Conservation (phyloP, 495 filamentous ascomycete genomes). For the Pyrenula aspistea region DNA sequence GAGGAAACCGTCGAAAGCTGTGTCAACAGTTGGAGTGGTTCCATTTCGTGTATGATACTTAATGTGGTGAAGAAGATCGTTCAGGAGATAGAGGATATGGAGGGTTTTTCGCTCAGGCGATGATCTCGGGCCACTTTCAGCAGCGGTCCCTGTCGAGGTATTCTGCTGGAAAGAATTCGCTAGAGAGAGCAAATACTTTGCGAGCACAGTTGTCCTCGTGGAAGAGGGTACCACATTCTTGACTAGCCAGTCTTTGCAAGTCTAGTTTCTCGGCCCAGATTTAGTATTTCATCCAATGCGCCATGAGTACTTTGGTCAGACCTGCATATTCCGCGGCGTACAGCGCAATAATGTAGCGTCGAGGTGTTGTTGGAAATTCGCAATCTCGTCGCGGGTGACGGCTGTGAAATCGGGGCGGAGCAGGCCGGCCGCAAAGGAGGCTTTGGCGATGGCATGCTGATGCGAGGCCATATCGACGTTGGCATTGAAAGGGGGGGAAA, state of each 20-base stretch:
- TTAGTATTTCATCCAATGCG: conserved; percentile 32
- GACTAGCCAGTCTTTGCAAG: conserved; percentile 78
- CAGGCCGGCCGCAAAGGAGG: conserved; percentile 62
- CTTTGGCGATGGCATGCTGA: conserved; percentile 71
- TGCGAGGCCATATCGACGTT: conserved; percentile 68
- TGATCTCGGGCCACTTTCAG: conserved; percentile 16
- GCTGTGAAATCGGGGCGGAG: conserved; percentile 64
- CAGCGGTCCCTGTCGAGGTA: conserved; percentile 9
- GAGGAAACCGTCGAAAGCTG: conserved; percentile 48
- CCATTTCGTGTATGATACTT: conserved; percentile 41
- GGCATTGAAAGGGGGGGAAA: too few relatives aligned
- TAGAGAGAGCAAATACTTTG: conserved; percentile 65
- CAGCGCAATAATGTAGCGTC: conserved; percentile 59
- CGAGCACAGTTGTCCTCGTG: conserved; percentile 51
- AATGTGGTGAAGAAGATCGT: conserved; percentile 72
- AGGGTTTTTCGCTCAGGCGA: conserved; percentile 60
- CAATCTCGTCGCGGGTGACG: conserved; percentile 59
- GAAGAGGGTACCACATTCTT: conserved; percentile 56
- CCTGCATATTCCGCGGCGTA: conserved; percentile 82
- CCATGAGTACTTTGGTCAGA: conserved; percentile 50
- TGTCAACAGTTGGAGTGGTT: conserved; percentile 38
- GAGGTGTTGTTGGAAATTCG: conserved; percentile 55
- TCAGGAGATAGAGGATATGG: conserved; percentile 71
- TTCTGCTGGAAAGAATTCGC: conserved; percentile 42
- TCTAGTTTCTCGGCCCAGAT: conserved; percentile 60